Percentiles rank a stretch among this genome's conserved stretches.
Evolutionary conservation across 2,329 filamentous ascomycete species (phyloP).

Genomic region (Alternaria dauci): DNA sequence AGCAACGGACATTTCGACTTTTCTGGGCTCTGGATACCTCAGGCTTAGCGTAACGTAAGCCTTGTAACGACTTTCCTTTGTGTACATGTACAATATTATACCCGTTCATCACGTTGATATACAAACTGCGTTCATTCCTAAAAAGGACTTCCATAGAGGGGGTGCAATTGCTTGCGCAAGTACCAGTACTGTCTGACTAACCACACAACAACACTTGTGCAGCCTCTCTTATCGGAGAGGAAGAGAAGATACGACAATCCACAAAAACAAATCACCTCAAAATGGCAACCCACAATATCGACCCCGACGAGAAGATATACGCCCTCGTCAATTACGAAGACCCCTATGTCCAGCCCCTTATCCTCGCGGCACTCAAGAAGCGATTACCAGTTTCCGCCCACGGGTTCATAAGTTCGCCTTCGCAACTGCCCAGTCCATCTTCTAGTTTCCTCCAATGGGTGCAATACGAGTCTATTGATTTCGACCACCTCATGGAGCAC

Average conservation of each 20-base stretch:
- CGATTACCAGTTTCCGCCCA: slow-evolving; percentile 65
- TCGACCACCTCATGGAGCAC: slow-evolving; percentile 73
- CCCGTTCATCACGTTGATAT: slow-evolving; percentile 4
- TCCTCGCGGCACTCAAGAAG: slow-evolving; percentile 74
- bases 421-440: slow-evolving; percentile 57
- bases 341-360: slow-evolving; percentile 85
- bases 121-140: not conserved
- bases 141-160: not conserved
- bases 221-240: not conserved
- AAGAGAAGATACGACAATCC: not conserved
- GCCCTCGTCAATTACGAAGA: slow-evolving; percentile 87
- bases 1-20: slow-evolving; percentile 33
- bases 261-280: not conserved
- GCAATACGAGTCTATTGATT: slow-evolving; percentile 88
- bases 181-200: not conserved
- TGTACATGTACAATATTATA: slow-evolving; percentile 23
- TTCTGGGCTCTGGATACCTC: slow-evolving; percentile 25
- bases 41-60: slow-evolving; percentile 13
- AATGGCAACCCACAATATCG: not conserved
- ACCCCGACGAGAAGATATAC: slow-evolving; percentile 57
- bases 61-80: slow-evolving; percentile 32
- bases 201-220: not conserved
- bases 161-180: not conserved
- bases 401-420: slow-evolving; percentile 63
- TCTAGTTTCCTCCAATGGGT: slow-evolving; percentile 76